Conservation (phyloP, 1,139 yeast genomes). For the Protomyces macrosporus region DNA sequence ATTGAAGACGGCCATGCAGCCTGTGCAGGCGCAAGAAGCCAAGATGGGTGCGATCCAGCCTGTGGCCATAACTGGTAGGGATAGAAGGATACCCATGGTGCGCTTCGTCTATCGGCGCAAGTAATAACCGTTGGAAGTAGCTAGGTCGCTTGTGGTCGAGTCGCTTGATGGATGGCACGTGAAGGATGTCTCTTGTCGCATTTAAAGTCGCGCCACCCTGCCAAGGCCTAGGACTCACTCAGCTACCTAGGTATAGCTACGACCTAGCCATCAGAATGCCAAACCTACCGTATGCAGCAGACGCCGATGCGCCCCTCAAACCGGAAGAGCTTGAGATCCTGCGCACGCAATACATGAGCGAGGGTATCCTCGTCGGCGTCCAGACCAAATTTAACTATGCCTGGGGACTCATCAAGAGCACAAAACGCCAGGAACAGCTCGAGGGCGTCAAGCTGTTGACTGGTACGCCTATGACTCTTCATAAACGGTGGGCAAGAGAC, state of each 20-base stretch:
- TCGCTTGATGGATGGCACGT: not conserved
- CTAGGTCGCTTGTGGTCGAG: too few species aligned
- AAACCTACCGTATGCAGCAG: conserved; percentile 26
- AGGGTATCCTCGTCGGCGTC: conserved; percentile 70
- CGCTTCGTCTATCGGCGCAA: too few species aligned
- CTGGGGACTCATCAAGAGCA: conserved; percentile 86
- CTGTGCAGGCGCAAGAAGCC: conserved; percentile 25
- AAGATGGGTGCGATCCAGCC: conserved; percentile 23
- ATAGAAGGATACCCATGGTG: conserved; percentile 17
- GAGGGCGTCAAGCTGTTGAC: conserved; percentile 74
- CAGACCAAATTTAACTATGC: conserved; percentile 91
- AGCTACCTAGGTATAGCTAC: not conserved
- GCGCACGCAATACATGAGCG: conserved; percentile 70
- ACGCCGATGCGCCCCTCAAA: conserved; percentile 51
- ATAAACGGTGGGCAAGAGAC: not conserved
- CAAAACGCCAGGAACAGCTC: conserved; percentile 56
- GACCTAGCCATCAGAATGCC: not conserved
- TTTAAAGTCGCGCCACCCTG: not conserved
- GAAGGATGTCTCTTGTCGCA: not conserved
- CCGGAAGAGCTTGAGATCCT: conserved; percentile 69
- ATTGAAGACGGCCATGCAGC: conserved; percentile 10
- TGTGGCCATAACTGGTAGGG: conserved; percentile 21
- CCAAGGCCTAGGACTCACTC: not conserved
- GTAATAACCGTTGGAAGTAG: too few species aligned
- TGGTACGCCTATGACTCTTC: conserved; percentile 42